Conservation (phyloP, 257 asterid genomes). For the Voacanga thouarsii region DNA sequence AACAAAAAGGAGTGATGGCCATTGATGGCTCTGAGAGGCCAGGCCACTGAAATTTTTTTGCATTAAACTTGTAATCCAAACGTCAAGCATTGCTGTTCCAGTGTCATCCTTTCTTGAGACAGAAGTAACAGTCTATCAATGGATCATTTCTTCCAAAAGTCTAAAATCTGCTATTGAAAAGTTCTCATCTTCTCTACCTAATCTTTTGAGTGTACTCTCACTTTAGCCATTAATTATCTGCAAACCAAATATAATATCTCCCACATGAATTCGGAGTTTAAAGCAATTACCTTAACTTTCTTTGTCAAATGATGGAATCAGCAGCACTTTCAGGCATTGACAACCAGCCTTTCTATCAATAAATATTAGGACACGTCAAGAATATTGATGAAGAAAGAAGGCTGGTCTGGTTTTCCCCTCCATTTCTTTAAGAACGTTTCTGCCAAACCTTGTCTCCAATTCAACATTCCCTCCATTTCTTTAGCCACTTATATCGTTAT, state of each 20-base stretch:
- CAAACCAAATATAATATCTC: background rate
- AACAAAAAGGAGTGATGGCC: too few species aligned
- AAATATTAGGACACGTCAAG: background rate
- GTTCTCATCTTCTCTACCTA: background rate
- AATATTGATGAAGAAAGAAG: background rate
- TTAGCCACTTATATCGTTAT: slow-evolving; percentile 8
- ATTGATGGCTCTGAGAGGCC: background rate
- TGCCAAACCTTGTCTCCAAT: slow-evolving; percentile 16
- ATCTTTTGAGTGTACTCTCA: background rate
- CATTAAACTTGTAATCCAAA: too few species aligned
- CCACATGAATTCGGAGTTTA: background rate
- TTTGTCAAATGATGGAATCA: background rate
- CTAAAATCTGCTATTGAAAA: background rate
- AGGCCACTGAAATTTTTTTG: background rate
- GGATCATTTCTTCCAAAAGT: slow-evolving; percentile 3
- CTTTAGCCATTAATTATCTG: background rate
- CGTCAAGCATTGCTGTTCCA: background rate
- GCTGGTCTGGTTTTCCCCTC: background rate
- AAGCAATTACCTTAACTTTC: background rate
- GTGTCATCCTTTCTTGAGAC: slow-evolving; percentile 1
- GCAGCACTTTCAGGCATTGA: slow-evolving; percentile 4
- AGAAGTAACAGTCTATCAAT: background rate
- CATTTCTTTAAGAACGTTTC: background rate
- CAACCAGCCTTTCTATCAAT: background rate
- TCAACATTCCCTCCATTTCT: background rate